A percentile compares a stretch with the other conserved stretches of the same genome.
phyloP scores from a whole-genome alignment of 495 filamentous ascomycete species.

The Jackrogersella multiformis region DNA sequence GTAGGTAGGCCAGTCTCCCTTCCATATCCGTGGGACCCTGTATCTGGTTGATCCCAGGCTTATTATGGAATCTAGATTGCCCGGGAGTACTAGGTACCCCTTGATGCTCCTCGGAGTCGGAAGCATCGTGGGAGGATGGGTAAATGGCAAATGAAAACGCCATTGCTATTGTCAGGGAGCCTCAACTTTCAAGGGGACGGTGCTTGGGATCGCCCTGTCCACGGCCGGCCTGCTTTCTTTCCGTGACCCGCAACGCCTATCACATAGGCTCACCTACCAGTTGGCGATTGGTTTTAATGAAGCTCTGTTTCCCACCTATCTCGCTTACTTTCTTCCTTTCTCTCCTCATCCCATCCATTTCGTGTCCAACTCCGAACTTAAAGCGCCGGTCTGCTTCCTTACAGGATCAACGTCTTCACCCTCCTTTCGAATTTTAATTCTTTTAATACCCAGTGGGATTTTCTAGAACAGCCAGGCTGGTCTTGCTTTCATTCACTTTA shows the following conservation, averaged over 20 bases:
- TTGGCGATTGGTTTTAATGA: conserved; percentile 43
- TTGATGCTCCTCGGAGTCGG: conserved; percentile 41
- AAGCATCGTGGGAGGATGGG: conserved; percentile 30
- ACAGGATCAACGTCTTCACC: conserved; percentile 53
- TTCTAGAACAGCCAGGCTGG: conserved; percentile 56
- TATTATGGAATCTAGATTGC: conserved; percentile 40
- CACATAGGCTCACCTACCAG: conserved; percentile 25
- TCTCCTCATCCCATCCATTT: conserved; percentile 46
- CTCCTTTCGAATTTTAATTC: conserved; percentile 54
- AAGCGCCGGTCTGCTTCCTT: conserved; percentile 68
- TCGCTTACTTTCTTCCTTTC: conserved; percentile 39
- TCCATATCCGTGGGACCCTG: conserved; percentile 8
- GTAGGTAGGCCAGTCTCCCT: conserved; percentile 25
- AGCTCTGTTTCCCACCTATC: conserved; percentile 50
- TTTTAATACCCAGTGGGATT: conserved; percentile 55
- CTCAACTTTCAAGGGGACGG: conserved; percentile 42
- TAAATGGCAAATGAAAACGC: conserved; percentile 22
- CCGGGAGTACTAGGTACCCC: conserved; percentile 27
- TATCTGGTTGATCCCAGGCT: conserved; percentile 14
- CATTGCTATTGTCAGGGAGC: conserved; percentile 34
- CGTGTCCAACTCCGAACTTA: conserved; percentile 52
- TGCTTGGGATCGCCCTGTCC: conserved; percentile 38
- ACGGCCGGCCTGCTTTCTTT: conserved; percentile 43
- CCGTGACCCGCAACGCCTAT: conserved; percentile 45
- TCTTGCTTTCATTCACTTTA: conserved; percentile 50